A percentile compares a stretch with the other conserved stretches of the same genome.
Conservation (phyloP, 371 early-diverging fungal genomes). For the Catenaria anguillulae region DNA sequence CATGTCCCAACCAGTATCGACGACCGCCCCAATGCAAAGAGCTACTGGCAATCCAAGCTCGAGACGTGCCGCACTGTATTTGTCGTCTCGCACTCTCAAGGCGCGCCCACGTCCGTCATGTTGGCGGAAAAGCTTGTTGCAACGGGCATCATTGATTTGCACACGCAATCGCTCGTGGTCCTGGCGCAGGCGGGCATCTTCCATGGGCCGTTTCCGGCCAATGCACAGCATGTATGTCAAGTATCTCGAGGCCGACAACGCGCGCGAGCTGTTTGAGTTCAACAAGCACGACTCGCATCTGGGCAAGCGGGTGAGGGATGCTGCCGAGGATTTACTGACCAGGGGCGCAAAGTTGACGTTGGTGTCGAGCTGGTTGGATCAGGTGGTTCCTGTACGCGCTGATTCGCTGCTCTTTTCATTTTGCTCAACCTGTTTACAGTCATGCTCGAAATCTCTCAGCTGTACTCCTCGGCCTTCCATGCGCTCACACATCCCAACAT, state of each 20-base stretch:
- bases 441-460: constrained; percentile 6
- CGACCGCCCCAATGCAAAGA: constrained; percentile 6
- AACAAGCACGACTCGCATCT: constrained; percentile 55
- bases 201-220: constrained; percentile 75
- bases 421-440: no score
- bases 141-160: constrained; percentile 36
- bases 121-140: constrained; percentile 48
- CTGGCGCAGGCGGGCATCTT: constrained; percentile 83
- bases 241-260: constrained; percentile 80
- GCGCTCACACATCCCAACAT: constrained; percentile 71
- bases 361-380: constrained; percentile 72
- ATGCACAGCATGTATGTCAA: constrained; percentile 62
- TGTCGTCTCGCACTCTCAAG: constrained; percentile 80
- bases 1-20: background rate
- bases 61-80: constrained; percentile 57
- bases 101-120: constrained; percentile 71
- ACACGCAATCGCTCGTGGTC: constrained; percentile 50
- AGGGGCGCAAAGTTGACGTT: constrained; percentile 46
- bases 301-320: constrained; percentile 43
- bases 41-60: constrained; percentile 15
- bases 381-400: constrained; percentile 69
- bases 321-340: constrained; percentile 46
- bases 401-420: no score
- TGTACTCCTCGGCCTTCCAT: constrained; percentile 76
- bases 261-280: constrained; percentile 78